A percentile compares a stretch with the other conserved stretches of the same genome.
Conservation (phyloP, 192 early-diverging fungal species). For the Geranomyces michiganensis region DNA sequence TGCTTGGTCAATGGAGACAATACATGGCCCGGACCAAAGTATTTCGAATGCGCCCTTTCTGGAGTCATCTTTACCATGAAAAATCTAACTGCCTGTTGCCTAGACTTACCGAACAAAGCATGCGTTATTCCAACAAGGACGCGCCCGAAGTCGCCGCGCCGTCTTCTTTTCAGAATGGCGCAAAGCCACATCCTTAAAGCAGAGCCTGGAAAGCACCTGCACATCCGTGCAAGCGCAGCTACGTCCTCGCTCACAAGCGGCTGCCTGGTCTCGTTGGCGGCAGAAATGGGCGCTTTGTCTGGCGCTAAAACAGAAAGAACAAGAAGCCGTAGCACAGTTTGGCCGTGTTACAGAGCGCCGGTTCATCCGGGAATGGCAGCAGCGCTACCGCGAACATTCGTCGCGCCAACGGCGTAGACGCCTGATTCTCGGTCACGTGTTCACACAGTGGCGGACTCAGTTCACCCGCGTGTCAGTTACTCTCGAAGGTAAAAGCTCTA, state of each 20-base stretch:
- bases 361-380: slow-evolving; percentile 1
- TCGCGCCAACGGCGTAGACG: neutral
- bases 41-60: too few species aligned
- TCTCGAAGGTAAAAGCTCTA: neutral
- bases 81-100: too few species aligned
- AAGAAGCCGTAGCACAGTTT: neutral
- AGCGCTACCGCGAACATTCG: neutral
- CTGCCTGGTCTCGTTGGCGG: neutral
- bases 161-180: neutral
- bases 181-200: neutral
- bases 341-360: neutral
- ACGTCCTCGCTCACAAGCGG: neutral
- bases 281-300: neutral
- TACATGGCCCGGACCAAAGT: neutral
- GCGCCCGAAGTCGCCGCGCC: neutral
- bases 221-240: neutral
- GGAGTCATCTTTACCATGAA: too few species aligned
- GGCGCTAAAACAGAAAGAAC: neutral
- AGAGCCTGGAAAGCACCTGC: neutral
- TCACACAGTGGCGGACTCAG: neutral
- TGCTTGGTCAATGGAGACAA: neutral
- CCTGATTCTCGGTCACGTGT: neutral
- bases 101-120: neutral
- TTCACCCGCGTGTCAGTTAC: neutral
- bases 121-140: neutral